These are phyloP conservation scores for Aspergillus homomorphus DNA, from an alignment of 495 filamentous ascomycete species.

Conservation along the genomic window DNA sequence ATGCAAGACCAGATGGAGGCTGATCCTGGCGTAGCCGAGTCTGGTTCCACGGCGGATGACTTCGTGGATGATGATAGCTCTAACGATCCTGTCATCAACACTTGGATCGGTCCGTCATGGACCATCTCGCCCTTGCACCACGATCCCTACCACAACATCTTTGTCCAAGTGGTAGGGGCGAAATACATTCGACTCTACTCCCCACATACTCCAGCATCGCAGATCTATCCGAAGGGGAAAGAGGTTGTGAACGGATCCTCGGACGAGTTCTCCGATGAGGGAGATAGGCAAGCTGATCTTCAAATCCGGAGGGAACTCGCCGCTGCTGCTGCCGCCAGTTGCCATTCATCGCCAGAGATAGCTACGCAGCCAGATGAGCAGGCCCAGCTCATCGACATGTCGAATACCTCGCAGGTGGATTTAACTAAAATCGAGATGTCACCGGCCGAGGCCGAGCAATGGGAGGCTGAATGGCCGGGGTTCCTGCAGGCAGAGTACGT, in stretches of 20 bases:
- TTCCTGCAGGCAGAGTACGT: conserved; percentile 63
- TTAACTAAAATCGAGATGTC: conserved; percentile 53
- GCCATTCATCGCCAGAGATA: background rate
- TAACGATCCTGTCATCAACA: conserved; percentile 59
- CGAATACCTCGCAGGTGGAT: conserved; percentile 80
- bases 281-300: background rate
- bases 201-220: conserved; percentile 52
- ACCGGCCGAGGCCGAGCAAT: conserved; percentile 45
- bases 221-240: conserved; percentile 64
- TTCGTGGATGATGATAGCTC: conserved; percentile 18
- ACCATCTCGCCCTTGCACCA: conserved; percentile 93
- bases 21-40: background rate
- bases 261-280: conserved; percentile 3
- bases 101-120: conserved; percentile 85
- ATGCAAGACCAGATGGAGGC: conserved; percentile 41
- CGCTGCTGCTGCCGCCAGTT: background rate
- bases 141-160: conserved; percentile 90
- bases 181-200: conserved; percentile 90
- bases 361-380: conserved; percentile 8
- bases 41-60: conserved; percentile 7
- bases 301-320: background rate
- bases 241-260: conserved; percentile 53
- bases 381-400: conserved; percentile 70
- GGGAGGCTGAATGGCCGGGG: conserved; percentile 52
- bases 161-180: conserved; percentile 83